phyloP scores from a whole-genome alignment of 164 flowering plant species.

The Sedum album region DNA sequence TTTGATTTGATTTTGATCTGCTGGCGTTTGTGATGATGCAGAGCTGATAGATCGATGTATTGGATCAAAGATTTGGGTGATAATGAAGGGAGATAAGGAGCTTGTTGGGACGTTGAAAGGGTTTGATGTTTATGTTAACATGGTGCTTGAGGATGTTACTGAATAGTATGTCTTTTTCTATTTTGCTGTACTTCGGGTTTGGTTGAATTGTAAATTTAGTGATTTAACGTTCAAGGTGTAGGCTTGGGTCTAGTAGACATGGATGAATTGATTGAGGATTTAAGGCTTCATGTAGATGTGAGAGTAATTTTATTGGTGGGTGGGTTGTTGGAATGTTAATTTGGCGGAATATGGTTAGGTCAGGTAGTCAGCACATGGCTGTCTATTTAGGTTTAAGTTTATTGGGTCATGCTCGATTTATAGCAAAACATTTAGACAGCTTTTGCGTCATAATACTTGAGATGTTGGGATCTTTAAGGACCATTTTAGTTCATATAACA shows the following conservation, averaged over 20 bases:
- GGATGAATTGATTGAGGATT: not conserved
- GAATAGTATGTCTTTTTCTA: slow-evolving; percentile 54
- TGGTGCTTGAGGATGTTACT: slow-evolving; percentile 98
- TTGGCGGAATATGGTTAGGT: too few relatives aligned
- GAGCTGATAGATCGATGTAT: slow-evolving; percentile 94
- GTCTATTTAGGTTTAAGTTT: too few relatives aligned
- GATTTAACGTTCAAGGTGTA: not conserved
- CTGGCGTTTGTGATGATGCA: slow-evolving; percentile 22
- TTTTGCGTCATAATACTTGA: slow-evolving; percentile 13
- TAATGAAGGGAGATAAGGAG: slow-evolving; percentile 98
- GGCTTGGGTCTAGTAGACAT: not conserved
- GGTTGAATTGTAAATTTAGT: not conserved
- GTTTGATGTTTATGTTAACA: slow-evolving; percentile 92
- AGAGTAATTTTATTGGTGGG: too few relatives aligned
- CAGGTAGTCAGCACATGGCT: too few relatives aligned
- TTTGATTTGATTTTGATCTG: slow-evolving; percentile 1
- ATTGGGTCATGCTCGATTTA: too few relatives aligned
- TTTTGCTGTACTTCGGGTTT: not conserved
- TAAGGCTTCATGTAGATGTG: not conserved
- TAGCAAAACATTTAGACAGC: too few relatives aligned
- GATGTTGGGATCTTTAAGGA: too few relatives aligned
- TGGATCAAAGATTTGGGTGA: slow-evolving; percentile 97
- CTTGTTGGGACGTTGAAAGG: slow-evolving; percentile 91
- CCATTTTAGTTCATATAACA: too few relatives aligned
- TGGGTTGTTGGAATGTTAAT: slow-evolving; percentile 15